Evolutionary conservation across 805 yeast genomes (phyloP).

Genomic region (Candida patagonica): DNA sequence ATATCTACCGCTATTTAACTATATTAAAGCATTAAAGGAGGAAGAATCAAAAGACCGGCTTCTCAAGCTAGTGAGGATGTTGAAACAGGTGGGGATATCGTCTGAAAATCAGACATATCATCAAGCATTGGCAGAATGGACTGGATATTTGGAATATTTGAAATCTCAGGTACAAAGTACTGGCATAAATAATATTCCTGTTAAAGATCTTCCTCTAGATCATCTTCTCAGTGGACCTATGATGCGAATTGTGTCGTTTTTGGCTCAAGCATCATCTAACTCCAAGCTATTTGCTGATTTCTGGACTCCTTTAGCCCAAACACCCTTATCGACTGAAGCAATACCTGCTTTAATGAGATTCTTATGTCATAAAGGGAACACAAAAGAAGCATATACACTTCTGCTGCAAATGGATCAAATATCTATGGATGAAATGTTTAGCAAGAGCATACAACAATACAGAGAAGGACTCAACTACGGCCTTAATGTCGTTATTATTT

Average conservation of each 20-base stretch:
- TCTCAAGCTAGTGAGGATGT: neutral
- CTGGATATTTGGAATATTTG: neutral
- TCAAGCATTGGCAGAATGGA: conserved; percentile 1
- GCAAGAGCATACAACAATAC: neutral
- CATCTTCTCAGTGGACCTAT: neutral
- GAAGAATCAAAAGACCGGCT: neutral
- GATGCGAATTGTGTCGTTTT: neutral
- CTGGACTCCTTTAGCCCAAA: conserved; percentile 7
- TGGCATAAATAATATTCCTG: neutral
- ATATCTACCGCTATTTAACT: conserved; percentile 1
- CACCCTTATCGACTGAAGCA: conserved; percentile 8
- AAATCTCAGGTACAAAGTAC: neutral
- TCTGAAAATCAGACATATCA: neutral
- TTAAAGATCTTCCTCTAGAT: neutral
- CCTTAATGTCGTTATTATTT: conserved; percentile 8
- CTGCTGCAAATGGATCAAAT: conserved; percentile 7
- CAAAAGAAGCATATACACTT: conserved; percentile 6
- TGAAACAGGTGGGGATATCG: neutral
- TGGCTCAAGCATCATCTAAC: neutral
- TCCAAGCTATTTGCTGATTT: conserved; percentile 4
- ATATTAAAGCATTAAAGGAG: neutral
- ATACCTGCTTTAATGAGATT: conserved; percentile 7
- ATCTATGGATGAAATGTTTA: neutral
- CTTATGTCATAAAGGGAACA: conserved; percentile 1
- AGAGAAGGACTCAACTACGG: conserved; percentile 12